Percentiles rank a stretch among this genome's conserved stretches.
Evolutionary conservation across 192 early-diverging fungal genomes (phyloP).

Genomic region (Entomortierella parvispora): DNA sequence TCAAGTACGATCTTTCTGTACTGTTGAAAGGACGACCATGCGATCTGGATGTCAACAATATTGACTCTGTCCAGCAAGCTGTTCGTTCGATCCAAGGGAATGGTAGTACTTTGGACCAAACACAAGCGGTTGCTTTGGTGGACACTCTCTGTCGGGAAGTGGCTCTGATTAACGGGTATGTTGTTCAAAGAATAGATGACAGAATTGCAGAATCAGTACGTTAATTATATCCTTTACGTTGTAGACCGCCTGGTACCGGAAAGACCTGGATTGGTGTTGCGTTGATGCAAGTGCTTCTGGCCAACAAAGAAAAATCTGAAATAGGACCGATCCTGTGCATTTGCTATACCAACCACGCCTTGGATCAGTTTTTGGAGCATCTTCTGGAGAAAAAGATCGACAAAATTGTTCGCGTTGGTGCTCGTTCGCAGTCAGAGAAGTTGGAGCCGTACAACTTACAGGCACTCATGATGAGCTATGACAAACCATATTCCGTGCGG

Average conservation of each 20-base stretch:
- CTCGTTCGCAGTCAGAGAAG: slow-evolving; percentile 43
- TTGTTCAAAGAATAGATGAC: neutral
- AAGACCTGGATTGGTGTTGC: slow-evolving; percentile 65
- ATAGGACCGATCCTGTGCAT: slow-evolving; percentile 60
- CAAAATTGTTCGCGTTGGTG: slow-evolving; percentile 60
- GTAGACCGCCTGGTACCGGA: slow-evolving; percentile 63
- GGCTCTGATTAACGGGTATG: slow-evolving; percentile 64
- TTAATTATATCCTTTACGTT: neutral
- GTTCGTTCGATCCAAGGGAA: slow-evolving; percentile 8
- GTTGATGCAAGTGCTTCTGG: slow-evolving; percentile 52
- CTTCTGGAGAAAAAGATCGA: slow-evolving; percentile 53
- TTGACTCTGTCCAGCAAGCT: neutral
- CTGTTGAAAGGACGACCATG: slow-evolving; percentile 12
- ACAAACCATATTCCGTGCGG: slow-evolving; percentile 18
- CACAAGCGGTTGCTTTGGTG: slow-evolving; percentile 60
- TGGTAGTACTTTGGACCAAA: slow-evolving; percentile 55
- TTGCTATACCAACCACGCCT: slow-evolving; percentile 70
- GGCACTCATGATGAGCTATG: slow-evolving; percentile 18
- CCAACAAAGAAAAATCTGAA: slow-evolving; percentile 29
- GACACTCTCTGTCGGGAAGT: slow-evolving; percentile 59
- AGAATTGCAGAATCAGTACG: neutral
- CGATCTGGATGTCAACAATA: slow-evolving; percentile 15
- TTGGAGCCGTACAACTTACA: slow-evolving; percentile 29
- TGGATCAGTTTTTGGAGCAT: slow-evolving; percentile 70
- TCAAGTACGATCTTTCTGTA: slow-evolving; percentile 41